Base-by-base conservation (phyloP, 2,329 filamentous ascomycete genomes). In the Nigrograna mackinnonii region DNA sequence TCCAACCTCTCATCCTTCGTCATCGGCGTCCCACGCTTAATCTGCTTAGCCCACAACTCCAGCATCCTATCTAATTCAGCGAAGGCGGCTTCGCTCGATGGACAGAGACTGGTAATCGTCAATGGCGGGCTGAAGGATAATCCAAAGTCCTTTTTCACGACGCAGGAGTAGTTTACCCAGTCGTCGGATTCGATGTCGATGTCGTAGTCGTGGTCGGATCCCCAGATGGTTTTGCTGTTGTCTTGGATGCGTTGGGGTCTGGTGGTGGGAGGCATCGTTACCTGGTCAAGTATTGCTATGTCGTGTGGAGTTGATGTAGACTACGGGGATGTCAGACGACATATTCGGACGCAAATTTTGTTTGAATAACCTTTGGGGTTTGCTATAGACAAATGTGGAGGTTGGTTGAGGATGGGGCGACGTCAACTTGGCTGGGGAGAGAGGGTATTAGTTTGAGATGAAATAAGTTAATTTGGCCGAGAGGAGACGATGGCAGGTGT, bases 1-100 rank as follows among this genome's bases (percentile, higher is more conserved):
- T 38, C 20, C 39, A 46, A 39, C 4, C 21, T 26, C 20, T 46
- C 43, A 3, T 46, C 38, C n/a, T 30, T 41, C 21, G 81, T 82
- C 49, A 52, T 52, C 28, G 46, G 47, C 16, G 21, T 31, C 39
- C 39, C 44, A 24, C 43, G 35, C 35, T 46, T 34, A 14, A 46
- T 35, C 39, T 50, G 41, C 34, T 17, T 36, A 9, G 47, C 46
- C 46, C 43, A 46, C 13, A 49, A 12, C 11, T 21, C 21, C 18
- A 54, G 28, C 41, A 52, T 52, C 28, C 44, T 40, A 26, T 54
- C 45, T 18, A 54, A 37, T 39, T 54, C 51, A 32, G 19, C 22
- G 45, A 36, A 50, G 21, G 52, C 52, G 13, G 35, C 37, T n/a
- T 53, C 39, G 11, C 18, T 16, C 4, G 40, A 43, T 21, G 20